A percentile compares a stretch with the other conserved stretches of the same genome.
Conservation (phyloP, 2,329 filamentous ascomycete species). For the Colletotrichum tofieldiae region DNA sequence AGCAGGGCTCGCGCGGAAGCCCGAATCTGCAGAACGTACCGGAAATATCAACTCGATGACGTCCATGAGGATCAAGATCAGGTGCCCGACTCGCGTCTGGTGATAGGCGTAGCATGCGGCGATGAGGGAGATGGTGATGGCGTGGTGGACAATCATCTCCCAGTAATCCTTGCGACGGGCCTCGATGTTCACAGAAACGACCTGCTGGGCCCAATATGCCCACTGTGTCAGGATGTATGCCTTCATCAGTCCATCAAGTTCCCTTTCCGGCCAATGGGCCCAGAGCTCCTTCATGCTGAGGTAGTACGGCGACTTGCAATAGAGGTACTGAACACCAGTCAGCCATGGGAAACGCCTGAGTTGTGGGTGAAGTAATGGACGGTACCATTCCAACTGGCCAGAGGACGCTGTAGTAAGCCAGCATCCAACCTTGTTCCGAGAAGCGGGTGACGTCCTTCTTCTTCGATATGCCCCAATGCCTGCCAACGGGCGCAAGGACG, state of each 20-base stretch:
- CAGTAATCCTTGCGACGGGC: conserved; percentile 16
- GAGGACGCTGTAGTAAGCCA: conserved; percentile 11
- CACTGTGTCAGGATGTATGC: conserved; percentile 21
- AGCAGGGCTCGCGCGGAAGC: background rate
- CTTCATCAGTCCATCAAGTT: conserved; percentile 31
- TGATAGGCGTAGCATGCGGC: conserved; percentile 21
- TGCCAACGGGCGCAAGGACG: background rate
- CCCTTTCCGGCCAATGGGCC: conserved; percentile 10
- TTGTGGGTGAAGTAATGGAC: background rate
- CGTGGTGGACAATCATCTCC: conserved; percentile 16
- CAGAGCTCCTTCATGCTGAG: conserved; percentile 18
- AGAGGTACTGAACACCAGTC: conserved; percentile 11
- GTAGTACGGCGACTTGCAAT: conserved; percentile 5
- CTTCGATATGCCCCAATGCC: conserved; percentile 6
- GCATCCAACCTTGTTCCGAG: conserved; percentile 17
- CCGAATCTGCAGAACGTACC: background rate
- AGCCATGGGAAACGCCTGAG: background rate
- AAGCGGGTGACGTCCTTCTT: conserved; percentile 8
- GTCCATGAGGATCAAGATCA: conserved; percentile 20
- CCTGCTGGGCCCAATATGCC: conserved; percentile 33
- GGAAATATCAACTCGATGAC: conserved; percentile 21
- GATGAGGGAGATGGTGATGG: conserved; percentile 14
- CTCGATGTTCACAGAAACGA: conserved; percentile 29
- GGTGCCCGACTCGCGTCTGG: conserved; percentile 16
- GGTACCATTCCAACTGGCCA: conserved; percentile 11